Conservation (phyloP, 257 asterid genomes). For the Solanum clarkiae region DNA sequence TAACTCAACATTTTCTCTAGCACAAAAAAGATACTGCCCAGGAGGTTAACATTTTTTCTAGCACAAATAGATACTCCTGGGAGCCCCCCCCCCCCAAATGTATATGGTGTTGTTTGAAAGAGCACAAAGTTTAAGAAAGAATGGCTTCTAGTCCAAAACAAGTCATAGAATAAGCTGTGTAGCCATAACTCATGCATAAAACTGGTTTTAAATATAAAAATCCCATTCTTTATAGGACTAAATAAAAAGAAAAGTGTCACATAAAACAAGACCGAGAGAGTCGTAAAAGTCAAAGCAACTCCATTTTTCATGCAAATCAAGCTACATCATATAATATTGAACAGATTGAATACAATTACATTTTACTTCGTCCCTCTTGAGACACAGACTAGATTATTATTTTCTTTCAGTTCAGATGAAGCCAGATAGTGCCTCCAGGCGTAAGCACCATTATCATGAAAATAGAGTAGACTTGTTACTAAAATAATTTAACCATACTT, state of each 20-base stretch:
- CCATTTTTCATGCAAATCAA: not conserved
- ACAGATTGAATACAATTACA: not conserved
- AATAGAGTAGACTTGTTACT: not conserved
- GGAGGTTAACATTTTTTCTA: no score
- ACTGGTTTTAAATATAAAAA: not conserved
- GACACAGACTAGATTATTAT: not conserved
- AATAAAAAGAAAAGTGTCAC: not conserved
- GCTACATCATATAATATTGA: not conserved
- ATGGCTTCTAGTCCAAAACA: not conserved
- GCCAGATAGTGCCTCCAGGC: not conserved
- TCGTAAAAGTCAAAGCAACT: not conserved
- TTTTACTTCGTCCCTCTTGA: not conserved
- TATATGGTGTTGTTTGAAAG: not conserved
- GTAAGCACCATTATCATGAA: not conserved
- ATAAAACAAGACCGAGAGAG: not conserved
- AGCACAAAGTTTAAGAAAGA: not conserved
- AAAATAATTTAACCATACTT: not conserved
- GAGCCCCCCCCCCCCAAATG: not conserved
- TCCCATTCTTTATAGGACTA: not conserved
- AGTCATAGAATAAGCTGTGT: not conserved
- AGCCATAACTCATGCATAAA: not conserved
- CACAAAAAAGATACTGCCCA: not conserved
- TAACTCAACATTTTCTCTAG: not conserved
- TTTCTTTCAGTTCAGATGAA: not conserved
- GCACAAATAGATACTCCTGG: no score